Conservation (phyloP, 768 basidiomycete genomes). For the Hygrophoropsis aurantiaca region DNA sequence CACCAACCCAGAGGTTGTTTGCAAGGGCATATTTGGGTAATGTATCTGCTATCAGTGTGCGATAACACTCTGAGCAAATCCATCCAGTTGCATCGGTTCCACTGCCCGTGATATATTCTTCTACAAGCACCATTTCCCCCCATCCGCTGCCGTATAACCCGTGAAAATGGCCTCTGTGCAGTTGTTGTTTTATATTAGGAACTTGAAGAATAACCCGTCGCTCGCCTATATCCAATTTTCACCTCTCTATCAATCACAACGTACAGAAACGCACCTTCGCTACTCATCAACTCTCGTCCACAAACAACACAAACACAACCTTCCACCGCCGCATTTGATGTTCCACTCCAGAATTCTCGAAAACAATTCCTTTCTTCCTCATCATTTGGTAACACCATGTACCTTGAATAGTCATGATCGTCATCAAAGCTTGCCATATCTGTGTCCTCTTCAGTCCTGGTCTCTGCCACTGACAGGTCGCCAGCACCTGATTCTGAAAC, state of each 20-base stretch:
- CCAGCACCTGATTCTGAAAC: too few species aligned
- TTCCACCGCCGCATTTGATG: background rate
- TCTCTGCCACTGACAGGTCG: too few species aligned
- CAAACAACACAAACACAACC: background rate
- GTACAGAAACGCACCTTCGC: background rate
- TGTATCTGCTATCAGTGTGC: background rate
- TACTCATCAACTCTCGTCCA: background rate
- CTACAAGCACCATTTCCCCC: background rate
- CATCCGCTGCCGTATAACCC: too few species aligned
- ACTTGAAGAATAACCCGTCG: background rate
- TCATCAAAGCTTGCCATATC: too few species aligned
- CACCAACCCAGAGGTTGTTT: slow-evolving; percentile 42
- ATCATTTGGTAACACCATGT: too few species aligned
- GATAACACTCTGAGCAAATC: background rate
- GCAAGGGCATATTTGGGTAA: slow-evolving; percentile 27
- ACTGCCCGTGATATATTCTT: background rate
- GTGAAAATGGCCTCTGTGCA: background rate
- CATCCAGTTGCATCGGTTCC: background rate
- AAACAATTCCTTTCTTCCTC: background rate
- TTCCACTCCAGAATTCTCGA: background rate
- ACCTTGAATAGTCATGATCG: too few species aligned
- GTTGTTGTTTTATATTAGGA: background rate
- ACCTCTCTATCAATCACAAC: too few species aligned
- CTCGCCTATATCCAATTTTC: too few species aligned
- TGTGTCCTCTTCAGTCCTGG: too few species aligned